These are phyloP conservation scores for Millerozyma acaciae DNA, from an alignment of 805 yeast species.

Conservation along the genomic window DNA sequence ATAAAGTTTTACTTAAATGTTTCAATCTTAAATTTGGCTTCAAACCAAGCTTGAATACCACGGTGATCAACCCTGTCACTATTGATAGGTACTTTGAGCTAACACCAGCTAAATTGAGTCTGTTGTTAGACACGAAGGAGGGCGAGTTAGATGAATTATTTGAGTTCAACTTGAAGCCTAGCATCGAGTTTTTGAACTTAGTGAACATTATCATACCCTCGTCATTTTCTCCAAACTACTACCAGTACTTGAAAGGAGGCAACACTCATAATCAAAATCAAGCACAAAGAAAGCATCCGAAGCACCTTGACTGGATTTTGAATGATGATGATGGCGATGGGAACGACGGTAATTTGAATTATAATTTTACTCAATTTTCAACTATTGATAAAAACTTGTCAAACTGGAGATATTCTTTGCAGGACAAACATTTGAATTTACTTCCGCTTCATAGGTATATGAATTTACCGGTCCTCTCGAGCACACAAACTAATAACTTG, in stretches of 20 bases:
- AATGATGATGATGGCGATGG: conserved; percentile 48
- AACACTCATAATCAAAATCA: conserved; percentile 18
- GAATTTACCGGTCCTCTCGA: conserved; percentile 27
- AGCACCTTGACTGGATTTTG: conserved; percentile 38
- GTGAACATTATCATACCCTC: conserved; percentile 44
- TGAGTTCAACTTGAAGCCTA: conserved; percentile 34
- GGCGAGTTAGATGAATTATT: conserved; percentile 30
- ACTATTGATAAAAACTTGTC: conserved; percentile 40
- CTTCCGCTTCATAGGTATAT: conserved; percentile 24
- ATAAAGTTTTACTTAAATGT: conserved; percentile 39
- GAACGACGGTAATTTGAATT: conserved; percentile 44
- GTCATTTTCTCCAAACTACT: conserved; percentile 43
- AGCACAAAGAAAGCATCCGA: conserved; percentile 15
- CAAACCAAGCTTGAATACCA: conserved; percentile 43
- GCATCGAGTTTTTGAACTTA: conserved; percentile 41
- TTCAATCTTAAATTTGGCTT: conserved; percentile 43
- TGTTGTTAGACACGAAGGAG: conserved; percentile 20
- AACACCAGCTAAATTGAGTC: conserved; percentile 41
- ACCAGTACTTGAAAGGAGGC: conserved; percentile 35
- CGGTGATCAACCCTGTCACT: conserved; percentile 45
- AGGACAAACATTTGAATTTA: conserved; percentile 23
- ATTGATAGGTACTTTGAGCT: conserved; percentile 42
- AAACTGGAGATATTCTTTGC: conserved; percentile 38
- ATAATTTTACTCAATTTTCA: conserved; percentile 40
- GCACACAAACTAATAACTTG: conserved; percentile 21